Evolutionary conservation across 2,329 filamentous ascomycete species (phyloP).

Genomic region (Anthostomella pinea): DNA sequence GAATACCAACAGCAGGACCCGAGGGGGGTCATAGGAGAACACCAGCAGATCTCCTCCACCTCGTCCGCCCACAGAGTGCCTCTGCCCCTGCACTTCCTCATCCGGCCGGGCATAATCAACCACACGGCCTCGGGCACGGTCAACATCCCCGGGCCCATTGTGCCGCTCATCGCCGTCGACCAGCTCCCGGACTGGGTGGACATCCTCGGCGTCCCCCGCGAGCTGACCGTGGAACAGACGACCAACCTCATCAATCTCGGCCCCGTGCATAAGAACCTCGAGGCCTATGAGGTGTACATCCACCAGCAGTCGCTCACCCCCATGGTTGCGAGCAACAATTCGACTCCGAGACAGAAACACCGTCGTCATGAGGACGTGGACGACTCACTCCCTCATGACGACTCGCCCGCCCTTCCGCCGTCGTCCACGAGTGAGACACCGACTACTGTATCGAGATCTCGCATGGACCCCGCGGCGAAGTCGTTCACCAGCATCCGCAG

Average conservation of each 20-base stretch:
- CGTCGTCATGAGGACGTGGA: background rate
- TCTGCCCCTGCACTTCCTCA: conserved; percentile 40
- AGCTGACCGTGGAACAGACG: conserved; percentile 37
- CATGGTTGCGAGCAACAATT: background rate
- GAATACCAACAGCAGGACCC: too few species aligned
- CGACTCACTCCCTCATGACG: background rate
- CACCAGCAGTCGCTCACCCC: background rate
- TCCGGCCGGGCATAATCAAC: conserved; percentile 37
- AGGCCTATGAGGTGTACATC: conserved; percentile 28
- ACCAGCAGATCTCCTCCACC: background rate
- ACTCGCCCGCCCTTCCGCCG: conserved; percentile 3
- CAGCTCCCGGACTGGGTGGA: conserved; percentile 47
- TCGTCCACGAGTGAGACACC: background rate
- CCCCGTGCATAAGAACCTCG: conserved; percentile 18
- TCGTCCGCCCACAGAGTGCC: conserved; percentile 5
- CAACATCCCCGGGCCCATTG: conserved; percentile 35
- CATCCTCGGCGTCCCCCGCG: conserved; percentile 42
- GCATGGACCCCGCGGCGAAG: conserved; percentile 6
- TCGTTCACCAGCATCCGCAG: background rate
- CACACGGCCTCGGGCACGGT: conserved; percentile 25
- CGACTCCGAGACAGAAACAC: background rate
- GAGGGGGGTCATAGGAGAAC: too few species aligned
- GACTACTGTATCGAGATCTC: background rate
- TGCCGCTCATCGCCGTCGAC: conserved; percentile 54
- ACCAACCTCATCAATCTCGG: conserved; percentile 40